Base-by-base conservation (phyloP, 2,329 filamentous ascomycete species). In the Neofusicoccum laricinum region DNA sequence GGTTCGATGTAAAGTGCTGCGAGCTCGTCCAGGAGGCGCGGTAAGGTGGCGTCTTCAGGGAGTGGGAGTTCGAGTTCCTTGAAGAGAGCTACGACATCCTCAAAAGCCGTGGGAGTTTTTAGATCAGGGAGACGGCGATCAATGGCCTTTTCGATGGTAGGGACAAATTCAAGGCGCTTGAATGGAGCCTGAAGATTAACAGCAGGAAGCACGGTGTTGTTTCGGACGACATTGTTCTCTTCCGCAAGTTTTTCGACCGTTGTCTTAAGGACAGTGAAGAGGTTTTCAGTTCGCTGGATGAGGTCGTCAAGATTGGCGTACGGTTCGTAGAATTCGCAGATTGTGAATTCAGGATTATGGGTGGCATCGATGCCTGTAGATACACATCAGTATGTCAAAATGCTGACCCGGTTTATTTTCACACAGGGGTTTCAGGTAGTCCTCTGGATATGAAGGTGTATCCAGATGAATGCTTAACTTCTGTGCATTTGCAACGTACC, bases 261-360 rank as follows among this genome's bases (percentile, higher is more conserved):
- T 5, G 57, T 65, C n/a, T 71, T 69, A 0, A 77, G 69, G 21
- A 68, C 69, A n/a, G 71, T 69, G 36, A 97, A 77, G 53, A 98
- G 78, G 14, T 83, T 80, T 75, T 95, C 90, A 0, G 94, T 98
- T 73, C 88, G 86, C 19, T 77, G 74, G 72, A 96, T 93, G 58
- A 98, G 80, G 46, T 91, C 86, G 40, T 88, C 80, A 0, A 97
- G 84, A 68, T 89, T 90, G 66, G 90, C 88, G 71, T 93, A 96
- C 2, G 93, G 89, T 66, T 90, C 89, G 78, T 99, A 99, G 79
- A 97, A 98, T 78, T 99, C 95, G 81, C 94, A 98, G 66, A 92
- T 98, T 49, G 91, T 95, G 78, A 98, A 99, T 74, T 99, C 95
- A 0, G 95, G 94, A 73, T 99, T 99, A 75, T 99, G 95, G 0